These are phyloP conservation scores for Thinopyrum elongatum DNA, from an alignment of 176 grass and related monocot species.

Conservation along the genomic window DNA sequence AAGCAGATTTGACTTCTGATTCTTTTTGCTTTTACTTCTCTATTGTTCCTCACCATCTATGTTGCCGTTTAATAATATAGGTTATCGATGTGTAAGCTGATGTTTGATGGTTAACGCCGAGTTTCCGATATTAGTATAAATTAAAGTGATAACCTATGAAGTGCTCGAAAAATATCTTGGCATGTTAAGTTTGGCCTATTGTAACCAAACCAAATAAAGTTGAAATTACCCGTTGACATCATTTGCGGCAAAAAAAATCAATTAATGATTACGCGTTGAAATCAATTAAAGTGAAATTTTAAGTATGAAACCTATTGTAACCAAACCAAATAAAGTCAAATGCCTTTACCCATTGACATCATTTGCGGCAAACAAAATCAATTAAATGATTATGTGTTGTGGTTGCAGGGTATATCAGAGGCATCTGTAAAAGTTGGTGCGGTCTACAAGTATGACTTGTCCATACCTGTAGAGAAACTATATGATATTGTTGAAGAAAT, in stretches of 20 bases:
- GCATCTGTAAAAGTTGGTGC: constrained; percentile 85
- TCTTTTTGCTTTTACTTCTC: no score
- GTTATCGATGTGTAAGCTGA: background rate
- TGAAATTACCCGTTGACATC: background rate
- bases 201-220: background rate
- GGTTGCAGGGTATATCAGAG: constrained; percentile 83
- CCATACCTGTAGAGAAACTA: constrained; percentile 72
- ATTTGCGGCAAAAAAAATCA: background rate
- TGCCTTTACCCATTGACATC: background rate
- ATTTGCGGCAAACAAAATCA: background rate
- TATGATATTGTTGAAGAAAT: constrained; percentile 96
- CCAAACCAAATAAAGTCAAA: background rate
- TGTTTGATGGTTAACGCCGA: constrained; percentile 11
- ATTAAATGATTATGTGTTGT: background rate
- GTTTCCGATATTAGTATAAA: background rate
- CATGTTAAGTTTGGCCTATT: constrained; percentile 7
- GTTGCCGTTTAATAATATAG: background rate
- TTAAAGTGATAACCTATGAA: background rate
- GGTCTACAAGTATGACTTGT: constrained; percentile 95
- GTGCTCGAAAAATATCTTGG: background rate
- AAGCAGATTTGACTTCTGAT: no score
- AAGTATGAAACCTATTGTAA: background rate
- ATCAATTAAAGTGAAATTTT: background rate
- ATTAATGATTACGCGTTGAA: background rate
- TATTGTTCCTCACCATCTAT: no score